phyloP scores from a whole-genome alignment of 176 grass and related monocot genomes.

The Leersia perrieri region DNA sequence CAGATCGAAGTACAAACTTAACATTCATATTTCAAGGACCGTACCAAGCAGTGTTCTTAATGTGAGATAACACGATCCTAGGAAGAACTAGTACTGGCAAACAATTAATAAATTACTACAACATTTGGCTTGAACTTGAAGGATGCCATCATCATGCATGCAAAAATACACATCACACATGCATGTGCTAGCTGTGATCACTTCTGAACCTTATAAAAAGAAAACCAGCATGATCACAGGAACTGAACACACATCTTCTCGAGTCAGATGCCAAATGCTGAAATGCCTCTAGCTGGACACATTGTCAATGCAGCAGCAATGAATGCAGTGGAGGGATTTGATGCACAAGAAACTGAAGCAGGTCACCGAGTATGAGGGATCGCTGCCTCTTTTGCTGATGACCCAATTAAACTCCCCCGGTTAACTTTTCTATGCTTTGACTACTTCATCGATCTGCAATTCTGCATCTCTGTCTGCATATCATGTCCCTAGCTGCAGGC shows the following conservation, averaged over 20 bases:
- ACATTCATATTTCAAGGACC: neutral
- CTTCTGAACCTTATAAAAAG: neutral
- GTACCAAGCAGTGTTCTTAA: neutral
- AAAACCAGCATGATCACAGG: neutral
- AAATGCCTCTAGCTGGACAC: neutral
- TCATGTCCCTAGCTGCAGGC: neutral
- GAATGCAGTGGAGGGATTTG: neutral
- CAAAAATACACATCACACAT: neutral
- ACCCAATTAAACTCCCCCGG: neutral
- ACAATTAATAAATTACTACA: neutral
- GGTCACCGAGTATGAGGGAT: slow-evolving; percentile 31
- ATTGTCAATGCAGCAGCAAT: neutral
- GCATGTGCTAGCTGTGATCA: neutral
- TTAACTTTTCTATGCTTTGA: neutral
- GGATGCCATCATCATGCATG: neutral
- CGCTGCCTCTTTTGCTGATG: neutral
- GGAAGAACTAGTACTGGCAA: neutral
- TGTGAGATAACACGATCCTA: neutral
- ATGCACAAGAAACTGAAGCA: slow-evolving; percentile 26
- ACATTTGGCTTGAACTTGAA: neutral
- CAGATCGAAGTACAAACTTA: neutral
- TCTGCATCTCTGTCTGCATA: neutral
- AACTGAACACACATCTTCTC: neutral
- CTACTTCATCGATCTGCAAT: neutral
- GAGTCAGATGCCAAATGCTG: neutral